Evolutionary conservation across 2,329 filamentous ascomycete genomes (phyloP).

Genomic region (Didymosphaeria variabile): DNA sequence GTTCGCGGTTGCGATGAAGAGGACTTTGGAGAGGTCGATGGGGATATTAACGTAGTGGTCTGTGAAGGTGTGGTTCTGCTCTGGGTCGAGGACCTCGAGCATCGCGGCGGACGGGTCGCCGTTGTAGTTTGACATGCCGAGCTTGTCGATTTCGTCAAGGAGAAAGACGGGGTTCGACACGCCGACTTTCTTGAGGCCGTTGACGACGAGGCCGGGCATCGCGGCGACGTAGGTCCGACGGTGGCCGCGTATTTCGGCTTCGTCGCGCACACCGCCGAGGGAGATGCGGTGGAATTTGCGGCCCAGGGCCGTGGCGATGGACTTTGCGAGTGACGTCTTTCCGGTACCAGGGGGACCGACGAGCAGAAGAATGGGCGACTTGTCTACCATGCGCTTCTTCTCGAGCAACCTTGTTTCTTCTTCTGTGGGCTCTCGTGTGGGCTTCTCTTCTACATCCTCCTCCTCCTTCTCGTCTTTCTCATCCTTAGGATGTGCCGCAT

Average conservation of each 20-base stretch:
- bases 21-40: constrained; percentile 92
- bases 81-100: constrained; percentile 96
- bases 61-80: constrained; percentile 93
- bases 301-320: constrained; percentile 88
- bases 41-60: constrained; percentile 98
- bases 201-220: constrained; percentile 97
- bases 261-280: constrained; percentile 91
- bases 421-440: constrained; percentile 46
- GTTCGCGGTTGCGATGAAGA: constrained; percentile 98
- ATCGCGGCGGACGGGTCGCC: constrained; percentile 96
- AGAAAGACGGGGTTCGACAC: constrained; percentile 95
- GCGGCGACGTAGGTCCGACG: constrained; percentile 95
- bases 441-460: constrained; percentile 54
- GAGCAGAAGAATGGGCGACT: constrained; percentile 92
- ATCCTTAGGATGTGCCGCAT: constrained; percentile 48
- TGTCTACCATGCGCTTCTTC: constrained; percentile 87
- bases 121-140: constrained; percentile 89
- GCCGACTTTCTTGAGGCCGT: constrained; percentile 92
- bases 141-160: constrained; percentile 97
- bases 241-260: constrained; percentile 96
- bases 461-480: constrained; percentile 51
- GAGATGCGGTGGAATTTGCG: constrained; percentile 98
- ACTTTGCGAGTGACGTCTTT: constrained; percentile 94
- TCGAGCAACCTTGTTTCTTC: constrained; percentile 77
- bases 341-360: constrained; percentile 94